Conservation (phyloP, 208 protist genomes). For the Balamuthia mandrillaris region DNA sequence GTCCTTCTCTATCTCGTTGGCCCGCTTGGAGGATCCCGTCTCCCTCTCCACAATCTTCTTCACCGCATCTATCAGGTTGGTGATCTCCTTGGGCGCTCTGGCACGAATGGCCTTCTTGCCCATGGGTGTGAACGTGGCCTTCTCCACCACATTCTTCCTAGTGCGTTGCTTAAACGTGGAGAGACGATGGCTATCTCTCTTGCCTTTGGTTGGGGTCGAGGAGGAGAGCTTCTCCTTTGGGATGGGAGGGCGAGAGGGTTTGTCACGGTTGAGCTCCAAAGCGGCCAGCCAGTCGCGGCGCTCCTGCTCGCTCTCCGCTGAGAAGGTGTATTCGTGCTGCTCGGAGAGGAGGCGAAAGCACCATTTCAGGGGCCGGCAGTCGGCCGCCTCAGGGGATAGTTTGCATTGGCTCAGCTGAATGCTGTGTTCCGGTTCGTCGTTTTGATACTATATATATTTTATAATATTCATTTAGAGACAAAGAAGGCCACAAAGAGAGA, state of each 20-base stretch:
- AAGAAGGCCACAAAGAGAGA: too few relatives aligned
- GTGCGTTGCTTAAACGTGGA: neutral
- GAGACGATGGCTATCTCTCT: neutral
- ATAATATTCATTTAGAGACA: neutral
- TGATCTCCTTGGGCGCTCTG: neutral
- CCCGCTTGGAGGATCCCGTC: neutral
- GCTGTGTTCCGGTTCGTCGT: neutral
- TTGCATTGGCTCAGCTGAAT: neutral
- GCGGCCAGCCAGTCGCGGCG: neutral
- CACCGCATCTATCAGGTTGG: neutral
- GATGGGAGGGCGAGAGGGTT: neutral
- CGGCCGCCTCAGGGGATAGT: neutral
- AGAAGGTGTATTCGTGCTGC: neutral
- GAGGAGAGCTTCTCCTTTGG: neutral
- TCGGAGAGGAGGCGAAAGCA: neutral
- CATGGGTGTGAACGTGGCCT: neutral
- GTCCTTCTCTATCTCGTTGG: constrained; percentile 28
- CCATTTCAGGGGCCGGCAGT: neutral
- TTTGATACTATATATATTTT: neutral
- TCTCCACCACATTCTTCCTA: neutral
- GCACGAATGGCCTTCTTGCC: neutral
- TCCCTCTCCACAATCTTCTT: constrained; percentile 8
- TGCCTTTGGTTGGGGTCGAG: too few relatives aligned
- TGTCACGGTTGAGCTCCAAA: neutral
- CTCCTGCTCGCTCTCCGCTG: neutral